These are phyloP conservation scores for Zygoascus sp. DNA, from an alignment of 1,139 yeast species.

Conservation along the genomic window DNA sequence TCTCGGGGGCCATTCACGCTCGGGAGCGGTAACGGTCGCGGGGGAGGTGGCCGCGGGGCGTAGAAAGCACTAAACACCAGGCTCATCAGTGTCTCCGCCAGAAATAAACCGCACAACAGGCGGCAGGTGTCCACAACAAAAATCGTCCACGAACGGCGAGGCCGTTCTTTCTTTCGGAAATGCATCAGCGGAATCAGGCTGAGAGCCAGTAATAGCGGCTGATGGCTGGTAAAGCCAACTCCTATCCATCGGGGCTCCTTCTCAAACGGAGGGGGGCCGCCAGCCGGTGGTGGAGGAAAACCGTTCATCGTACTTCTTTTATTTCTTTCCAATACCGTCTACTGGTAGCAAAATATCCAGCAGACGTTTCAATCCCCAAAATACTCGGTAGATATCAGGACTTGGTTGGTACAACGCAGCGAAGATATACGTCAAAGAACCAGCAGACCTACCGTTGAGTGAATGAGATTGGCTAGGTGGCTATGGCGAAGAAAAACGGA, in stretches of 20 bases:
- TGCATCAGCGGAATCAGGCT: slow-evolving; percentile 15
- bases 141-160: slow-evolving; percentile 13
- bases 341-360: background rate
- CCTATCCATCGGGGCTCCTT: background rate
- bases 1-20: background rate
- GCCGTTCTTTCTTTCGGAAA: slow-evolving; percentile 16
- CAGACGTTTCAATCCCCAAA: no score
- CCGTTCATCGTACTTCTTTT: background rate
- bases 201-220: slow-evolving; percentile 12
- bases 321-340: no score
- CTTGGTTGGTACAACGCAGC: no score
- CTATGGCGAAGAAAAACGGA: background rate
- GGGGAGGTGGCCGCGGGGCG: no score
- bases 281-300: background rate
- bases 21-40: no score
- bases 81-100: slow-evolving; percentile 13
- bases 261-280: background rate
- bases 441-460: no score
- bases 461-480: background rate
- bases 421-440: background rate
- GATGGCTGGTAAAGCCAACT: background rate
- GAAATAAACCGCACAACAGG: slow-evolving; percentile 12
- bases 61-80: no score
- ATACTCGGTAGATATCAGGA: no score
- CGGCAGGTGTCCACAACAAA: slow-evolving; percentile 16